Percentiles rank a stretch among this genome's conserved stretches.
Conservation (phyloP, 1,284 basidiomycete species). For the Rhodotorula sp. region DNA sequence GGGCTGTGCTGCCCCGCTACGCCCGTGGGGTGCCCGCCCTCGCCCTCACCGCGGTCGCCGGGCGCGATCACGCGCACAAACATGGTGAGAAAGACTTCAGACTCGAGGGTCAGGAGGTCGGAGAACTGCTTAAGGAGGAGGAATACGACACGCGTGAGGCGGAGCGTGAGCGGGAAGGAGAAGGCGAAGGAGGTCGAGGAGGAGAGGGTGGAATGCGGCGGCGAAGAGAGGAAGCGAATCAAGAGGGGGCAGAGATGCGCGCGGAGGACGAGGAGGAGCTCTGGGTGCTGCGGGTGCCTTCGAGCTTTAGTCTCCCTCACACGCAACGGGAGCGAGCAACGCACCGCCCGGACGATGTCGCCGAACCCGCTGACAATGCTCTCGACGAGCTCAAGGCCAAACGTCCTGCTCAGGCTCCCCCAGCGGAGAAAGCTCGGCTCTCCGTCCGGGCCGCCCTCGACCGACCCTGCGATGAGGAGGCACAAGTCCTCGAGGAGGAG, state of each 20-base stretch:
- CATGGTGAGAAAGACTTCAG: slow-evolving; percentile 79
- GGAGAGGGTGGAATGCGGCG: slow-evolving; percentile 64
- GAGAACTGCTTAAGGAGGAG: slow-evolving; percentile 90
- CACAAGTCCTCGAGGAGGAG: slow-evolving; percentile 87
- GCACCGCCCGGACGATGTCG: slow-evolving; percentile 75
- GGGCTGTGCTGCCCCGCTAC: slow-evolving; percentile 52
- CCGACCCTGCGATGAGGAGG: slow-evolving; percentile 64
- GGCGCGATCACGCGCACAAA: slow-evolving; percentile 71
- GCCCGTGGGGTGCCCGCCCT: slow-evolving; percentile 44
- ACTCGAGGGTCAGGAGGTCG: slow-evolving; percentile 72
- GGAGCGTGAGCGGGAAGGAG: slow-evolving; percentile 81
- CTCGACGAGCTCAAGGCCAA: slow-evolving; percentile 92
- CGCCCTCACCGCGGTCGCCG: slow-evolving; percentile 61
- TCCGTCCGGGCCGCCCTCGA: slow-evolving; percentile 45
- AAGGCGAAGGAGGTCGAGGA: slow-evolving; percentile 62
- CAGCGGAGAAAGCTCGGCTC: slow-evolving; percentile 84
- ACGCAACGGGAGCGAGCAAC: slow-evolving; percentile 24
- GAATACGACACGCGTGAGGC: slow-evolving; percentile 89
- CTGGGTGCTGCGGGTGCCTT: slow-evolving; percentile 63
- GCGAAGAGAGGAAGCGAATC: slow-evolving; percentile 66
- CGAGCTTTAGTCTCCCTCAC: background rate
- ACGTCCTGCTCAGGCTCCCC: slow-evolving; percentile 84
- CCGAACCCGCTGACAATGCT: slow-evolving; percentile 95
- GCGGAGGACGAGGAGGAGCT: slow-evolving; percentile 78
- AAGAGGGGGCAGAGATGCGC: slow-evolving; percentile 89